Conservation (phyloP, 2,329 filamentous ascomycete genomes). For the Penicillium sp. region DNA sequence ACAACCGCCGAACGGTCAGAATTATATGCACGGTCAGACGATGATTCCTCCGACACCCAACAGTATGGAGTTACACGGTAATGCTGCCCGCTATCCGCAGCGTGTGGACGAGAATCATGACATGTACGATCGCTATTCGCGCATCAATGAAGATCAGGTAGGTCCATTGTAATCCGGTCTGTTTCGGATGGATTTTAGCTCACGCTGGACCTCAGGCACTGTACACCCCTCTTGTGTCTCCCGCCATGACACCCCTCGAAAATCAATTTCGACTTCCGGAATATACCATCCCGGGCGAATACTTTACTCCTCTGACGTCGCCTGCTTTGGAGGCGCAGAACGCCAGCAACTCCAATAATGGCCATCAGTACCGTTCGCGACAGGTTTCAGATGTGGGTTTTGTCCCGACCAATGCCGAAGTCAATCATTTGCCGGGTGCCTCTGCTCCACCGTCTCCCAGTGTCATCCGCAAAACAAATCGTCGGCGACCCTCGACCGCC, state of each 20-base stretch:
- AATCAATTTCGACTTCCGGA: constrained; percentile 44
- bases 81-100: constrained; percentile 37
- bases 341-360: constrained; percentile 27
- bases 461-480: constrained; percentile 36
- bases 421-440: constrained; percentile 28
- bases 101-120: constrained; percentile 38
- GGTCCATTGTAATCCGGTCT: constrained; percentile 5
- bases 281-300: constrained; percentile 45
- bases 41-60: constrained; percentile 47
- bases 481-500: constrained; percentile 33
- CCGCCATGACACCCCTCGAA: constrained; percentile 48
- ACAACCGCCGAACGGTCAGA: constrained; percentile 15
- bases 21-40: constrained; percentile 29
- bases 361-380: constrained; percentile 33
- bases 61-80: constrained; percentile 45
- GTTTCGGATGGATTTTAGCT: not conserved
- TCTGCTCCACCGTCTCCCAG: constrained; percentile 25
- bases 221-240: constrained; percentile 47
- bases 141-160: constrained; percentile 43
- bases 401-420: constrained; percentile 40
- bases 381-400: constrained; percentile 39
- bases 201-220: constrained; percentile 33
- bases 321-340: constrained; percentile 47
- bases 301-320: constrained; percentile 48
- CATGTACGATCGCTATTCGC: constrained; percentile 43